phyloP scores from a whole-genome alignment of 495 filamentous ascomycete species.

The Podospora didyma region DNA sequence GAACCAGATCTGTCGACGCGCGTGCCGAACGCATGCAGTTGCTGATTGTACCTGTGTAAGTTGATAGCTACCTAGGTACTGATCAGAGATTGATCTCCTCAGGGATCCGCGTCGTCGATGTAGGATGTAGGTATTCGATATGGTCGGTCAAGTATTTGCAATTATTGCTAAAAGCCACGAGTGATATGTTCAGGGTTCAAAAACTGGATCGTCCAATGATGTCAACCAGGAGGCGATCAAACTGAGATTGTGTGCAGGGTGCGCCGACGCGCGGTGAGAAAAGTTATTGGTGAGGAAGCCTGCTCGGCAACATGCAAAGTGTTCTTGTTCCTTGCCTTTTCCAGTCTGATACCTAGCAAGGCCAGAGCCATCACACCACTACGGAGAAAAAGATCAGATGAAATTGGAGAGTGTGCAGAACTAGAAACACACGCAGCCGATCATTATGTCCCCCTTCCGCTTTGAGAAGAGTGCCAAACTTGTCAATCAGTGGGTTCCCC shows the following conservation, averaged over 20 bases:
- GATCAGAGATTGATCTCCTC: constrained; percentile 21
- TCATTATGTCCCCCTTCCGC: background rate
- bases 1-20: constrained; percentile 36
- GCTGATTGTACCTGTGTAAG: constrained; percentile 4
- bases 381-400: background rate
- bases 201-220: background rate
- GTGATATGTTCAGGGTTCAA: background rate
- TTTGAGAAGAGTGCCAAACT: background rate
- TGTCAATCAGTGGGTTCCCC: background rate
- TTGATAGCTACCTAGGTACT: no score
- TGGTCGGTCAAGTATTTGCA: background rate
- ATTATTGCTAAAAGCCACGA: background rate
- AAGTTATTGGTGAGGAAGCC: background rate
- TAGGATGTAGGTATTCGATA: background rate
- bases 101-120: constrained; percentile 6
- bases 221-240: constrained; percentile 1
- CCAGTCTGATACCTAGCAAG: no score
- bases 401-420: background rate
- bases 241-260: constrained; percentile 1
- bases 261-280: background rate
- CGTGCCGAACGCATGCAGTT: background rate
- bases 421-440: background rate
- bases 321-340: no score
- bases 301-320: background rate
- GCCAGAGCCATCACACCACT: background rate